Percentiles rank a stretch among this genome's conserved stretches.
Evolutionary conservation across 352 stramenopile species (phyloP).

Genomic region (Phytophthora multivora): DNA sequence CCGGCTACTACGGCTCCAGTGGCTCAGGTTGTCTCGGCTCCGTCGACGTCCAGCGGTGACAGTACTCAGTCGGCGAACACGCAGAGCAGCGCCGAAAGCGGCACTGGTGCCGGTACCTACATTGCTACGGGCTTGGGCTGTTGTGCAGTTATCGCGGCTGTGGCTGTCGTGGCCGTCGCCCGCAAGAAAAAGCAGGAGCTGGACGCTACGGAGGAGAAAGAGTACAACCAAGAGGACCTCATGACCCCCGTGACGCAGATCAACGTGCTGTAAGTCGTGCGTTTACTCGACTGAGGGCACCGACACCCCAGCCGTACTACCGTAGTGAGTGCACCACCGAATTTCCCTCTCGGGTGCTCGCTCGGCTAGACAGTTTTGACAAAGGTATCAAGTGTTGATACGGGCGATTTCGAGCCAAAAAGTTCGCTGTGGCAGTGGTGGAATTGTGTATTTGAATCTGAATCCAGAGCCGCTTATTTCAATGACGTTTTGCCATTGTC

Average conservation of each 20-base stretch:
- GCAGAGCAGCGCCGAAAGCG: not conserved
- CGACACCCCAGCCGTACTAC: constrained; percentile 16
- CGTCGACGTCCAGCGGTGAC: constrained; percentile 13
- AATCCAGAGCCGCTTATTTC: constrained; percentile 22
- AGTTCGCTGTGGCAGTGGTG: constrained; percentile 14
- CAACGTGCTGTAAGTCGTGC: constrained; percentile 40
- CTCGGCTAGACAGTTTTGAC: constrained; percentile 29
- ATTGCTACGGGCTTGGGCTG: constrained; percentile 21
- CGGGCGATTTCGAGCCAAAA: constrained; percentile 9
- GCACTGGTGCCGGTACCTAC: constrained; percentile 11
- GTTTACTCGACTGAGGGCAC: constrained; percentile 20
- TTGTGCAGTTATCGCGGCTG: constrained; percentile 31
- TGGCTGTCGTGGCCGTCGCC: constrained; percentile 43
- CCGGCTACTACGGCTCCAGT: not conserved
- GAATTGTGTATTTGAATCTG: constrained; percentile 29
- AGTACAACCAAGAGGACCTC: constrained; percentile 34
- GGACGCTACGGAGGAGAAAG: constrained; percentile 40
- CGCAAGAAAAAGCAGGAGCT: constrained; percentile 66
- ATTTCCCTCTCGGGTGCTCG: constrained; percentile 15
- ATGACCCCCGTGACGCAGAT: constrained; percentile 54
- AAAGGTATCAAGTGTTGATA: constrained; percentile 36
- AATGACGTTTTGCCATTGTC: constrained; percentile 16
- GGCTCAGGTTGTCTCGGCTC: constrained; percentile 12
- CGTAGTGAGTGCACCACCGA: constrained; percentile 16
- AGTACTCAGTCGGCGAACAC: constrained; percentile 21